These are phyloP conservation scores for Penicillium brasilianum DNA, from an alignment of 2,329 filamentous ascomycete species.

Conservation along the genomic window DNA sequence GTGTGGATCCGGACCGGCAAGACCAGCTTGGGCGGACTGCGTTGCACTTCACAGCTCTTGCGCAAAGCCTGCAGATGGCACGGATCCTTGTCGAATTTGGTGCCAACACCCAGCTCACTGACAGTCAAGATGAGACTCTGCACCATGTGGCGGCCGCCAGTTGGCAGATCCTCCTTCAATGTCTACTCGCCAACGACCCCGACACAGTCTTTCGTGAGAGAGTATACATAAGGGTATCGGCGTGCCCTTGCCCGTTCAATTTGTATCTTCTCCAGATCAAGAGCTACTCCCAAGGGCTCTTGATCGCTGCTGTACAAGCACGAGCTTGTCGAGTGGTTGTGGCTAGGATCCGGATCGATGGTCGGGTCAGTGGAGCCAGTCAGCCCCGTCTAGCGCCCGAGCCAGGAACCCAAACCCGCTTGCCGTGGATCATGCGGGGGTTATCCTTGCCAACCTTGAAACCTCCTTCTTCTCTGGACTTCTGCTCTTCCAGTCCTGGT, in stretches of 20 bases:
- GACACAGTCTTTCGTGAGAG: not conserved
- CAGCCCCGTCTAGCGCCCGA: not conserved
- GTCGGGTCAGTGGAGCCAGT: not conserved
- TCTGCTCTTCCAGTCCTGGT: not conserved
- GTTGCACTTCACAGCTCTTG: not conserved
- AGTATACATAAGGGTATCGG: not conserved
- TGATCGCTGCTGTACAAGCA: not conserved
- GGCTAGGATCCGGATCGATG: not conserved
- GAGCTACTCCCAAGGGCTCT: not conserved
- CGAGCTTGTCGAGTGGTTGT: not conserved
- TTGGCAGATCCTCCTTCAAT: not conserved
- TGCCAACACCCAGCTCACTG: not conserved
- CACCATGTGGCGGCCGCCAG: not conserved
- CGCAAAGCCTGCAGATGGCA: not conserved
- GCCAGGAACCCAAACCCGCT: constrained; percentile 11
- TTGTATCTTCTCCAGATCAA: not conserved
- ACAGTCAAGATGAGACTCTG: not conserved
- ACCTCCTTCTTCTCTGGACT: not conserved
- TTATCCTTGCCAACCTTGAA: not conserved
- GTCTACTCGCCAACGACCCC: not conserved
- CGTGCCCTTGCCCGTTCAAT: not conserved
- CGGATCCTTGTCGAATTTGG: not conserved
- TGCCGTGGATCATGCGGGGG: constrained; percentile 7
- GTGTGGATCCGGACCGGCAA: not conserved
- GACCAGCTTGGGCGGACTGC: not conserved